phyloP scores from a whole-genome alignment of 192 early-diverging fungal species.

The Coemansia sp. region DNA sequence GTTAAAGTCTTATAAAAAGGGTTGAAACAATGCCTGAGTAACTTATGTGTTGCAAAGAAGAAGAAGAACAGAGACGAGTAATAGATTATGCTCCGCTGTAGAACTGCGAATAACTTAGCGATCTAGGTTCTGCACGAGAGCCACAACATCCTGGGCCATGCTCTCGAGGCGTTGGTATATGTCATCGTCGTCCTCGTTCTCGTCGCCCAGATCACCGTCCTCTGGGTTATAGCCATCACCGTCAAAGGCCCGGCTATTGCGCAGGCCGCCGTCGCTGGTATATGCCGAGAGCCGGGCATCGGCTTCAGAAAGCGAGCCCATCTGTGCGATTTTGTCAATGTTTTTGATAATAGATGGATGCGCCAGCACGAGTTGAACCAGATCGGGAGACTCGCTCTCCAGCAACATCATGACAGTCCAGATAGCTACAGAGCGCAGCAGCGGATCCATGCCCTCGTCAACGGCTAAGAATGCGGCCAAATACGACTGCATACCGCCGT shows the following conservation, averaged over 20 bases:
- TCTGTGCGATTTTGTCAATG: slow-evolving; percentile 44
- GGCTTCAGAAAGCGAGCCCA: slow-evolving; percentile 26
- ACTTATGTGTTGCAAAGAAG: background rate
- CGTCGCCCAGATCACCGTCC: slow-evolving; percentile 29
- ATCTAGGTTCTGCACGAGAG: slow-evolving; percentile 42
- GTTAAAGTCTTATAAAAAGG: background rate
- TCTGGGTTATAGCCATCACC: slow-evolving; percentile 19
- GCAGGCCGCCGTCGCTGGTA: slow-evolving; percentile 34
- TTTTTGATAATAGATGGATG: slow-evolving; percentile 57
- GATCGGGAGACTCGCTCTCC: slow-evolving; percentile 58
- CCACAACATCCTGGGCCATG: slow-evolving; percentile 48
- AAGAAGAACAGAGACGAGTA: background rate
- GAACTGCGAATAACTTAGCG: background rate
- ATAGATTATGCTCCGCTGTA: background rate
- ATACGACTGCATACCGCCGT: slow-evolving; percentile 71
- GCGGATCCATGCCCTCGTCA: slow-evolving; percentile 63
- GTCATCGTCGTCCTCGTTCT: slow-evolving; percentile 37
- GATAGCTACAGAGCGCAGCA: slow-evolving; percentile 81
- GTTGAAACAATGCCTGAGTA: background rate
- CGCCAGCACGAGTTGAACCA: slow-evolving; percentile 44
- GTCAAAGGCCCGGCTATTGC: slow-evolving; percentile 43
- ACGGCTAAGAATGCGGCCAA: slow-evolving; percentile 69
- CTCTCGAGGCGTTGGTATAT: slow-evolving; percentile 50
- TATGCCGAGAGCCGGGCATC: slow-evolving; percentile 38
- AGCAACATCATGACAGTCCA: slow-evolving; percentile 87